Base-by-base conservation (phyloP, 768 basidiomycete species). In the Amanita polypyramis region DNA sequence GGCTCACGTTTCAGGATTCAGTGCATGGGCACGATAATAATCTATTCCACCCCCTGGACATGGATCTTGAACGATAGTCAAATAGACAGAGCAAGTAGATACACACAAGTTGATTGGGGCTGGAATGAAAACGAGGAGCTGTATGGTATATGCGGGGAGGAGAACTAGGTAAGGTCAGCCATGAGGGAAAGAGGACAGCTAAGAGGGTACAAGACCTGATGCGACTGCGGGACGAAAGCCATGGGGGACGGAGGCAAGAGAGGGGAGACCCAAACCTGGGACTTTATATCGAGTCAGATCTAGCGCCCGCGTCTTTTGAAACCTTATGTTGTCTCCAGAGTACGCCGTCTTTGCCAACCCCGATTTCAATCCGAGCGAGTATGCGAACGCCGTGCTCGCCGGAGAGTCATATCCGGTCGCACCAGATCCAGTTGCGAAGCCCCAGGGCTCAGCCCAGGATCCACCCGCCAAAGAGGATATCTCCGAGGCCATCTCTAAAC, bases 351-450 rank as follows among this genome's bases (percentile, higher is more conserved):
- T 96, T 58, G 72, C 86, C 23, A 72, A 66, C 35, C 62, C 79
- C 2, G 72, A 80, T 29, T 98, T 97, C 62, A 85, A 95, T 60
- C 74, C 89, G 12, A 85, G 88, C 58, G 85, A 86, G 35, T 96
- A 94, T 61, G 94, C 94, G 2, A 93, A 93, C 62, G 81, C 89
- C 12, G 76, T 95, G 46, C 74, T 97, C 19, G 84, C 92, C 4
- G 86, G 89, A 20, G 84, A 92, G 55, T 60, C 79, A 0, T 90
- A 94, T 60, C 76, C 80, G 10, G 63, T 73, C 11, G 49, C 58
- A 40, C 33, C 61, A 4, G 43, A 66, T 63, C 49, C 58, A 62
- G n/a, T n/a, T n/a, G n/a, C n/a, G n/a, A n/a, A 65, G 63, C 23
- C 58, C 63, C 14, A 72, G 70, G 55, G 2, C 36, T 11, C 59